Conservation (phyloP, 2,329 filamentous ascomycete species). For the Hortaea werneckii region DNA sequence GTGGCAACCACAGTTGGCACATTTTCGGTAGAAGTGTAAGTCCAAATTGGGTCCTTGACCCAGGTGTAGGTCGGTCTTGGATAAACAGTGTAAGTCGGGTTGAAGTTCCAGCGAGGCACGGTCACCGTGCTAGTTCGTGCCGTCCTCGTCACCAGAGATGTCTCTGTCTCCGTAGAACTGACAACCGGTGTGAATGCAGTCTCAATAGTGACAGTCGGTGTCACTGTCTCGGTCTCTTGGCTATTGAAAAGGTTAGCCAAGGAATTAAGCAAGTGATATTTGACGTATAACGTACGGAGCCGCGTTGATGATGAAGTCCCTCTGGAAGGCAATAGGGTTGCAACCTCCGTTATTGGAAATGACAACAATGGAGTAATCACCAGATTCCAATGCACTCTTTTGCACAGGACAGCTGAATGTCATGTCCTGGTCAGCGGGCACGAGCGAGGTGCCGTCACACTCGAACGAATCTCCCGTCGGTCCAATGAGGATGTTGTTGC, state of each 20-base stretch:
- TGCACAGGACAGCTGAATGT: slow-evolving; percentile 33
- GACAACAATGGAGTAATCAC: slow-evolving; percentile 35
- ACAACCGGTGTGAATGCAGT: slow-evolving; percentile 15
- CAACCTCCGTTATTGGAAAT: slow-evolving; percentile 35
- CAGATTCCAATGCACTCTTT: slow-evolving; percentile 34
- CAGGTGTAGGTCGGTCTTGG: slow-evolving; percentile 11
- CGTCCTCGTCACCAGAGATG: slow-evolving; percentile 17
- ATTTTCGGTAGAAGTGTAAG: slow-evolving; percentile 15
- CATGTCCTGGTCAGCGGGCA: slow-evolving; percentile 29
- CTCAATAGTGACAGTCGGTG: slow-evolving; percentile 14
- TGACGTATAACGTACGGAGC: slow-evolving; percentile 13
- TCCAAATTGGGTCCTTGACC: slow-evolving; percentile 14
- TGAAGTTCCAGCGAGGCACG: slow-evolving; percentile 2
- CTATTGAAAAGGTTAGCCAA: background rate
- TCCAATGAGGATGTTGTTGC: slow-evolving; percentile 34
- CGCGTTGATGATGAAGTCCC: slow-evolving; percentile 31
- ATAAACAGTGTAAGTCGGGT: slow-evolving; percentile 11
- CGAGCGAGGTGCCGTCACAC: slow-evolving; percentile 31
- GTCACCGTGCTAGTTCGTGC: slow-evolving; percentile 13
- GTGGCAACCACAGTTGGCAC: slow-evolving; percentile 11
- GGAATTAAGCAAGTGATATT: too few relatives aligned
- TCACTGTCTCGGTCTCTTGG: slow-evolving; percentile 22
- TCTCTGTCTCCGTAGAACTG: slow-evolving; percentile 17
- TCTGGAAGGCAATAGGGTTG: slow-evolving; percentile 35
- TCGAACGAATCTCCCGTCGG: slow-evolving; percentile 31